Evolutionary conservation across 805 yeast species (phyloP), one percentile per base, ranked within the genome.

Genomic region (Brettanomyces nanus): DNA sequence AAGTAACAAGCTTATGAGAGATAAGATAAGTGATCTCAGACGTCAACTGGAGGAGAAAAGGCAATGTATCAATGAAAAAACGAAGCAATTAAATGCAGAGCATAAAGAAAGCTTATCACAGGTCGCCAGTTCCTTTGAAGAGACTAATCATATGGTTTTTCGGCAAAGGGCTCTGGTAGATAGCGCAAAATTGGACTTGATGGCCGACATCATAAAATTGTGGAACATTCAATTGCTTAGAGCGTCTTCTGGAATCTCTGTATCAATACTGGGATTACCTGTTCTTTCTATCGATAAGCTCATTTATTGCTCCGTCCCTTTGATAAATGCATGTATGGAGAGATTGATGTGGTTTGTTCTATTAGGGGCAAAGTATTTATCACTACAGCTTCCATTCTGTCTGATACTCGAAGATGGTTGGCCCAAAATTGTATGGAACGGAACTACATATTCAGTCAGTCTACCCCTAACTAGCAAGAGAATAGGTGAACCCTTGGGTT

Each of bases 231-330:
- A 31, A 31, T 17, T 29, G 11, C 6, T 39, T 9, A 5, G 19
- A 19, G 23, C 35, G 21, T n/a, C 14, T 19, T 19, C 6, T 6
- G 13, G 47, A 6, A 19, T 41, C 10, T 40, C 39, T n/a, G 39
- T 43, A 37, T 5, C 41, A 4, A 36, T 61, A 3, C 38, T 47
- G n/a, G 54, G 48, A 28, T 35, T 42, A 1, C 65, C 64, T 1
- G 43, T 60, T 2, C 19, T 60, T 9, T 49, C 58, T 3, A 25
- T 57, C 1, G 34, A 44, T 2, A 37, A 42, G 6, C 47, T 43
- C 32, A 17, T 53, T 1, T 22, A 42, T 7, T 56, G 51, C 35
- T 39, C 54, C 1, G 33, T 49, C 3, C 39, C 44, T 6, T 11
- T 51, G 3, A 44, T 59, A 7, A 49, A 48, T 31, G 38, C 43